Conservation (phyloP, 2,329 filamentous ascomycete genomes). For the Sclerotinia trifoliorum region DNA sequence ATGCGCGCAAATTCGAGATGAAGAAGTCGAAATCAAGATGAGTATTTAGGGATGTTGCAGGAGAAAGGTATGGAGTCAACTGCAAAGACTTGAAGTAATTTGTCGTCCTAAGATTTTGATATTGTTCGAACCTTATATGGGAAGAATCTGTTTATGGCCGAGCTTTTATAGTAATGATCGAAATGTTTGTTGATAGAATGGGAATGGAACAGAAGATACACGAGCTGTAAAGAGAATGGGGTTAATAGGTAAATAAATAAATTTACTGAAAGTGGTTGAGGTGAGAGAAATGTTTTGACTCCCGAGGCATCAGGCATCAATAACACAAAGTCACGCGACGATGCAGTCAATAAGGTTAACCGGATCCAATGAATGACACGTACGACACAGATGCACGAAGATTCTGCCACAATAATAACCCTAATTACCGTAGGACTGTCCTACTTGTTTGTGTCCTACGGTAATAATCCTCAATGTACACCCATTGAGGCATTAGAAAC, state of each 20-base stretch:
- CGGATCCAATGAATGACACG: no score
- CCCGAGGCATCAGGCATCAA: background rate
- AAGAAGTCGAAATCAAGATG: constrained; percentile 1
- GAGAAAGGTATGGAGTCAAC: background rate
- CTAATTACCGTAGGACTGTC: no score
- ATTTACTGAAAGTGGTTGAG: background rate
- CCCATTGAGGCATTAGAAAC: background rate
- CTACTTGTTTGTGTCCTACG: no score
- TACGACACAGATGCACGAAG: no score
- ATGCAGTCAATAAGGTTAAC: background rate
- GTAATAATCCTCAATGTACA: no score
- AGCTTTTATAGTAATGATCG: constrained; percentile 1
- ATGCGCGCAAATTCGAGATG: background rate
- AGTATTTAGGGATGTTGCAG: constrained; percentile 7
- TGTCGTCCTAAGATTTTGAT: background rate
- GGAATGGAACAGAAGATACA: constrained; percentile 11
- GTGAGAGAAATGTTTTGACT: background rate
- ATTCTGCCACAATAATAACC: no score
- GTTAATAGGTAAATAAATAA: constrained; percentile 12
- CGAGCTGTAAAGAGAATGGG: constrained; percentile 1
- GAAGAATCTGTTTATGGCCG: background rate
- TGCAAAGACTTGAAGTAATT: constrained; percentile 11
- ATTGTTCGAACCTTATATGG: background rate
- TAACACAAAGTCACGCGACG: background rate
- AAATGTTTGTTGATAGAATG: background rate